phyloP scores from a whole-genome alignment of 73 alveolate genomes.

The Breviolum minutum region DNA sequence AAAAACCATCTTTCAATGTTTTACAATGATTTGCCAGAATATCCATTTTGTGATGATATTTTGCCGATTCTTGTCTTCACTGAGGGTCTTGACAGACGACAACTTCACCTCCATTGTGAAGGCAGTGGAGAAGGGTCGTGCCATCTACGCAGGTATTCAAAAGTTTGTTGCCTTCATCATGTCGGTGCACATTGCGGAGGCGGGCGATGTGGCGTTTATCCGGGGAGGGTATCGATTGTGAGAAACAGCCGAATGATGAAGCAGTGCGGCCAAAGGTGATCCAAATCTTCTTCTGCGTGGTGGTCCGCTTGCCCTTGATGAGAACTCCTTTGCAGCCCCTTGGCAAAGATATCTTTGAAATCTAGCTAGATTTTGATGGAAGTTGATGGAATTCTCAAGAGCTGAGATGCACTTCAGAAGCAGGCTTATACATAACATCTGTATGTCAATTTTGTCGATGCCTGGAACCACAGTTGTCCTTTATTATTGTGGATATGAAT shows the following conservation, averaged over 20 bases:
- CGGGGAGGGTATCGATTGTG: background rate
- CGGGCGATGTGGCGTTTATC: background rate
- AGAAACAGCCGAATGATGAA: background rate
- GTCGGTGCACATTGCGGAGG: constrained; percentile 79
- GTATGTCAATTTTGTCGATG: no score
- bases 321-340: constrained; percentile 81
- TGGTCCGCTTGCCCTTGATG: constrained; percentile 72
- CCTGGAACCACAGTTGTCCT: no score
- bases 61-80: constrained; percentile 91
- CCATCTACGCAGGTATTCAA: constrained; percentile 97
- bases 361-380: no score
- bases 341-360: background rate
- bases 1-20: background rate
- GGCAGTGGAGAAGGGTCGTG: constrained; percentile 99
- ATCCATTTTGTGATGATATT: background rate
- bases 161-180: constrained; percentile 92
- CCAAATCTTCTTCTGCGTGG: constrained; percentile 90
- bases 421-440: no score
- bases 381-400: no score
- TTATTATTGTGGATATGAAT: no score
- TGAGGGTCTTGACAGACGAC: constrained; percentile 97
- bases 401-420: no score
- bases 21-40: background rate
- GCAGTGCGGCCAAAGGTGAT: background rate
- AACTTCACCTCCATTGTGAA: constrained; percentile 97